Conservation (phyloP, 768 basidiomycete genomes). For the Tremella yokohamensis region DNA sequence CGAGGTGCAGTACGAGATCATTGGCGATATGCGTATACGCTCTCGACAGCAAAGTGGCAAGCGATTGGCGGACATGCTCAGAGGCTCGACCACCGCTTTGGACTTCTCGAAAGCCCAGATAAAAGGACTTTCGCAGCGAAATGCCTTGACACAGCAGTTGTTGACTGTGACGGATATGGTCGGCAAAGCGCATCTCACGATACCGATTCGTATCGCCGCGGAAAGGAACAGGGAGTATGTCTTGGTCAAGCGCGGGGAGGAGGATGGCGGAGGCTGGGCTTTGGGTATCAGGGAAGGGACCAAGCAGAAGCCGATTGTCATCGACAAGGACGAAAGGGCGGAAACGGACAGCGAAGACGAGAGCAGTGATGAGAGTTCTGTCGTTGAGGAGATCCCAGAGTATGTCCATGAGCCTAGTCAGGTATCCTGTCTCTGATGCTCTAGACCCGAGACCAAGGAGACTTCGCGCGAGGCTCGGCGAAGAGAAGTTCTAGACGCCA, state of each 20-base stretch:
- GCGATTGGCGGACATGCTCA: slow-evolving; percentile 86
- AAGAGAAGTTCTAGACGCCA: slow-evolving; percentile 46
- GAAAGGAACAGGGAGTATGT: slow-evolving; percentile 92
- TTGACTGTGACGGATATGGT: slow-evolving; percentile 87
- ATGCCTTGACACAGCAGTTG: slow-evolving; percentile 86
- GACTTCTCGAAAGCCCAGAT: slow-evolving; percentile 98
- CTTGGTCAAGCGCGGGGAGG: slow-evolving; percentile 85
- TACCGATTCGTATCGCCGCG: slow-evolving; percentile 89
- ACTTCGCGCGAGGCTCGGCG: slow-evolving; percentile 32
- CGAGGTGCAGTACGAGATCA: slow-evolving; percentile 96
- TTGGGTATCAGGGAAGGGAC: slow-evolving; percentile 88
- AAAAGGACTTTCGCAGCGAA: slow-evolving; percentile 79
- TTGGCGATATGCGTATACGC: slow-evolving; percentile 89
- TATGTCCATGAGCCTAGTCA: slow-evolving; percentile 4
- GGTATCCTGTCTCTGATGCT: slow-evolving; percentile 18
- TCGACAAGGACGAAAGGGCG: slow-evolving; percentile 63
- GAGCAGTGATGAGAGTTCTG: slow-evolving; percentile 49
- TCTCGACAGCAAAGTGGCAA: slow-evolving; percentile 91
- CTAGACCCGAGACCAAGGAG: slow-evolving; percentile 23
- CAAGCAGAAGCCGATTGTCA: slow-evolving; percentile 74
- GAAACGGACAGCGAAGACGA: slow-evolving; percentile 31
- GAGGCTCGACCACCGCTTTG: slow-evolving; percentile 70
- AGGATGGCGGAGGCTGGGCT: slow-evolving; percentile 81
- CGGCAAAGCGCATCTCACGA: slow-evolving; percentile 75
- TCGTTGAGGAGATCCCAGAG: slow-evolving; percentile 23